Percentiles rank a stretch among this genome's conserved stretches.
phyloP scores from a whole-genome alignment of 2,329 filamentous ascomycete genomes.

The Neopestalotiopsis rosae region DNA sequence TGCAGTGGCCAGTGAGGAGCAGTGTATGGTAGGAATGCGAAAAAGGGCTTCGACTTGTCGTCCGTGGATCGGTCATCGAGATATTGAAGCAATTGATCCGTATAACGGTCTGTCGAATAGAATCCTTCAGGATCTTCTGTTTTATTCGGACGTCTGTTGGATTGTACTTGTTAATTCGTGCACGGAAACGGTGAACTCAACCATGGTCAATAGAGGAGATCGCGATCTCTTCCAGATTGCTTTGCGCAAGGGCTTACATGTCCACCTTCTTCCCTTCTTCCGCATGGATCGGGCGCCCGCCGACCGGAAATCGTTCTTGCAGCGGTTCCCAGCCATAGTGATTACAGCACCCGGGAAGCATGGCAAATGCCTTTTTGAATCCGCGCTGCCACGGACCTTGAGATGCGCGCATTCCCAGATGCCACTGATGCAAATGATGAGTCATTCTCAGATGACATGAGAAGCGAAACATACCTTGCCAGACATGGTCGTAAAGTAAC shows the following conservation, averaged over 20 bases:
- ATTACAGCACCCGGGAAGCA: constrained; percentile 58
- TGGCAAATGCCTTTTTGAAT: constrained; percentile 58
- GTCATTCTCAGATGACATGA: constrained; percentile 21
- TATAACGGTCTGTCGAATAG: constrained; percentile 52
- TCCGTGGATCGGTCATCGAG: constrained; percentile 35
- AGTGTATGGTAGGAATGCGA: constrained; percentile 65
- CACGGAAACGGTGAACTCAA: neutral
- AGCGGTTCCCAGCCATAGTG: constrained; percentile 38
- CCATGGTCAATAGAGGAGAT: constrained; percentile 23
- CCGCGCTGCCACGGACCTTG: constrained; percentile 56
- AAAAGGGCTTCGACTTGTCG: constrained; percentile 53
- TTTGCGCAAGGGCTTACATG: constrained; percentile 21
- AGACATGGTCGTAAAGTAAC: constrained; percentile 61
- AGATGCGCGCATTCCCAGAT: constrained; percentile 41
- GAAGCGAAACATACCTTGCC: constrained; percentile 52
- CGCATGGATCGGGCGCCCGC: neutral
- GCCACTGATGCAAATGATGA: constrained; percentile 34
- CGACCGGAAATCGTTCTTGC: neutral
- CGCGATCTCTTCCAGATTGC: constrained; percentile 26
- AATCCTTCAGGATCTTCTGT: constrained; percentile 40
- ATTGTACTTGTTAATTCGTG: constrained; percentile 19
- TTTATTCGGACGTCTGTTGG: neutral
- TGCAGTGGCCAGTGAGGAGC: constrained; percentile 70
- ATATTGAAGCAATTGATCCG: constrained; percentile 49
- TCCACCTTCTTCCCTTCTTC: neutral